A percentile compares a stretch with the other conserved stretches of the same genome.
These are phyloP conservation scores for Pachyrhizus erosus DNA, from an alignment of 306 rosid species.

Conservation along the genomic window DNA sequence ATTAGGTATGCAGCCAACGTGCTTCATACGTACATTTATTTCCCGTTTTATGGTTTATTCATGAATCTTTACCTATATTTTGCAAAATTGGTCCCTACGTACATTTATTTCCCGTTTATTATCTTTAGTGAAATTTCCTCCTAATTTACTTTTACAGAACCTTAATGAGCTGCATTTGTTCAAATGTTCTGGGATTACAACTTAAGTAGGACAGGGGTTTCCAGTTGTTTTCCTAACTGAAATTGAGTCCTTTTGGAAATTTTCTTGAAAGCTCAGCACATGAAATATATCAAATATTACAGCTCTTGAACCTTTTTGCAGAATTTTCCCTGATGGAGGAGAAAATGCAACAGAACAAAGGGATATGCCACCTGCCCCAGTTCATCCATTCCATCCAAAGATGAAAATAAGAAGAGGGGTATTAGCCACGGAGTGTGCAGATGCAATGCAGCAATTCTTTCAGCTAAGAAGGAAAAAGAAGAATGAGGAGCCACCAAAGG, in stretches of 20 bases:
- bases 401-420: conserved; percentile 78
- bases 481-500: conserved; percentile 49
- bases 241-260: conserved; percentile 9
- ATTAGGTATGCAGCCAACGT: conserved; percentile 64
- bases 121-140: not conserved
- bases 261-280: conserved; percentile 6
- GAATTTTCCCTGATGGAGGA: conserved; percentile 80
- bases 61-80: not conserved
- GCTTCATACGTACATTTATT: no score
- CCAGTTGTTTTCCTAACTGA: conserved; percentile 6
- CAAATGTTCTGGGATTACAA: not conserved
- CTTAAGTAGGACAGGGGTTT: not conserved
- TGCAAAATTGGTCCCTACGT: not conserved
- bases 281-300: conserved; percentile 1
- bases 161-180: not conserved
- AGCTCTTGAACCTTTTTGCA: conserved; percentile 44
- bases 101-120: not conserved
- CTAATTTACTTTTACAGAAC: conserved; percentile 2
- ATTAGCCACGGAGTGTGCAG: conserved; percentile 80
- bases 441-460: conserved; percentile 92
- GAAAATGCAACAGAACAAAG: conserved; percentile 57
- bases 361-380: conserved; percentile 71
- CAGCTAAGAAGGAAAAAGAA: conserved; percentile 79
- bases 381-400: conserved; percentile 96
- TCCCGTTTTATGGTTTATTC: conserved; percentile 26